Evolutionary conservation across 768 basidiomycete species (phyloP).

Genomic region (Phylloporus arenicola): DNA sequence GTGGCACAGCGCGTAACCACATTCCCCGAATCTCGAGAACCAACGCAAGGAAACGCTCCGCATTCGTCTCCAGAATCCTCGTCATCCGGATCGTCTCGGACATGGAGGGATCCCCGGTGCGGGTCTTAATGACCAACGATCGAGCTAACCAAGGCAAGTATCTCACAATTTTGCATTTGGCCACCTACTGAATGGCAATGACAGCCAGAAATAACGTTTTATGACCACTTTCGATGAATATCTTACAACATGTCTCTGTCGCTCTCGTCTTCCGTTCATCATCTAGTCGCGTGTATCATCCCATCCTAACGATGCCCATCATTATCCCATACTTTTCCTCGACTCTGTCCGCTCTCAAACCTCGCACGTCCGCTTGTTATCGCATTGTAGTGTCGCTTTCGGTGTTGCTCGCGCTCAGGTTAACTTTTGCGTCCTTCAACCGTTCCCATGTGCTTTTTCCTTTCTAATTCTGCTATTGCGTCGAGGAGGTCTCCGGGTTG

Average conservation of each 20-base stretch:
- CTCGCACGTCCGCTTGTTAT: neutral
- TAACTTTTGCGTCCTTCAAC: neutral
- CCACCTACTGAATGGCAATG: neutral
- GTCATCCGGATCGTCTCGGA: constrained; percentile 21
- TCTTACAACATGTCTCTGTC: neutral
- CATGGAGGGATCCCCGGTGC: constrained; percentile 11
- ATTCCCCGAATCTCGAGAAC: constrained; percentile 1
- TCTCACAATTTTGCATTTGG: neutral
- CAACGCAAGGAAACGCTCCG: neutral
- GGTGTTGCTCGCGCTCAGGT: neutral
- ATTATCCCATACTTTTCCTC: neutral
- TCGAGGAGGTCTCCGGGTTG: neutral
- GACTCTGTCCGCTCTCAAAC: neutral
- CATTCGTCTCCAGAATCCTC: constrained; percentile 8
- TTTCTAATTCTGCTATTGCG: neutral
- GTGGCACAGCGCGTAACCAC: constrained; percentile 5
- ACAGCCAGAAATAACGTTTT: neutral
- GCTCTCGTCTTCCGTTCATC: neutral
- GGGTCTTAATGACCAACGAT: constrained; percentile 7
- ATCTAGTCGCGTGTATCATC: neutral
- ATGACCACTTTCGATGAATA: neutral
- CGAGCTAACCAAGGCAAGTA: constrained; percentile 2
- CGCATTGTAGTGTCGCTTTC: constrained; percentile 2
- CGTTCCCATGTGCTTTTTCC: neutral
- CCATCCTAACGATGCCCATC: neutral